Evolutionary conservation across 83 land plant species (phyloP), one percentile per base, ranked within the genome.

Genomic region (Picea mariana): DNA sequence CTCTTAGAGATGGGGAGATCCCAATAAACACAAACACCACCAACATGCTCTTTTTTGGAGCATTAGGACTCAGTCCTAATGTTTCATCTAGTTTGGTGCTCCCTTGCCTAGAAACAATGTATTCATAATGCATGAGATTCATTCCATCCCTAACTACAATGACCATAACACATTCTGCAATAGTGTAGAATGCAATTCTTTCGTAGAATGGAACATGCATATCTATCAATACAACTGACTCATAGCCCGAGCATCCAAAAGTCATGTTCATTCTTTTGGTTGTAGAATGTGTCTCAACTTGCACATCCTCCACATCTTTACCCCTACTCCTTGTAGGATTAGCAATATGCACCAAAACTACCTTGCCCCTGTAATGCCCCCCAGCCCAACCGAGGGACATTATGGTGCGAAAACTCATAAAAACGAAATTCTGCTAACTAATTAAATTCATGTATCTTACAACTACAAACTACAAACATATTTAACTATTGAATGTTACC

Each of bases 21-120:
- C 94, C 94, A 24, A 92, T 84, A 65, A 92, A 93, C 72, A 91
- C 95, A 24, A 93, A 93, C 31, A 93, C 95, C 47, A 93, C 91
- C 78, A 93, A 88, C 83, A 85, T 87, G 79, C 95, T 91, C 21
- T 88, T 87, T 12, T 77, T 83, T 52, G 82, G 84, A 79, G 82
- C 16, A 18, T 62, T 81, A 20, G 38, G n/a, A 63, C 73, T 27
- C 31, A 79, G 20, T 26, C 86, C 90, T 31, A 79, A n/a, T 38
- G 84, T 80, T 75, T 84, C 78, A 79, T 85, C 83, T 69, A 87
- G 72, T 78, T 26, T 11, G 6, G 79, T 67, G 59, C 84, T 79
- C 9, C 93, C 95, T 82, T 93, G 91, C 82, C 95, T 87, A 87
- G 92, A 93, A 24, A 87, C 87, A 72, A 91, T 82, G 77, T 93